Conservation (phyloP, 1,139 yeast genomes). For the Schwanniomyces etchellsii region DNA sequence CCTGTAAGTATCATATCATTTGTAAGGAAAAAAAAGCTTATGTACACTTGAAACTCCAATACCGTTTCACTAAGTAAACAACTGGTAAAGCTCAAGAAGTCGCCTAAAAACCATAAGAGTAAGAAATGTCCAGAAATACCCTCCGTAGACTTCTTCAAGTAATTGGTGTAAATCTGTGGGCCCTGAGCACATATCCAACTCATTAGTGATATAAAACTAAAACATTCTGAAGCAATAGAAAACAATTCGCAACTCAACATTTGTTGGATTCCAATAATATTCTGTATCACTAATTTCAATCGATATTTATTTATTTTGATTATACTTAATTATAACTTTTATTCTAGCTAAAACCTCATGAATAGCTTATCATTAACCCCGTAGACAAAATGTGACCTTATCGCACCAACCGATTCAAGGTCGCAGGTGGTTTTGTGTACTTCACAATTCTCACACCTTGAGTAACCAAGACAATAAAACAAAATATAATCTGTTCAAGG, state of each 20-base stretch:
- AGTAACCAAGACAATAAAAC: too few relatives aligned
- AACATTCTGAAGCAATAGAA: conserved; percentile 21
- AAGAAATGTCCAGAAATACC: conserved; percentile 81
- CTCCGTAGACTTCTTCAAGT: conserved; percentile 71
- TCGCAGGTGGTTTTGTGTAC: too few relatives aligned
- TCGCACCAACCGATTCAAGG: too few relatives aligned
- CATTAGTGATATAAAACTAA: conserved; percentile 27
- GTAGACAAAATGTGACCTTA: too few relatives aligned
- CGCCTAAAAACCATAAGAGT: conserved; percentile 79
- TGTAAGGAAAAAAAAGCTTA: conserved; percentile 68
- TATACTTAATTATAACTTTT: not conserved
- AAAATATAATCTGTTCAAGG: too few relatives aligned
- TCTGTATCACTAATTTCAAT: not conserved
- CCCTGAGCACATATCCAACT: conserved; percentile 84
- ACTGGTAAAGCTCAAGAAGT: conserved; percentile 72
- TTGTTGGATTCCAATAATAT: not conserved
- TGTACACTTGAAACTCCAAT: conserved; percentile 66
- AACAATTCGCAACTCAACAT: conserved; percentile 5
- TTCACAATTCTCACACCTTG: too few relatives aligned
- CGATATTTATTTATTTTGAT: not conserved
- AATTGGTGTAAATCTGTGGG: conserved; percentile 80
- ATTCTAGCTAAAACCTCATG: not conserved
- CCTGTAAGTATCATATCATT: conserved; percentile 13
- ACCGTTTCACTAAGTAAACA: conserved; percentile 71
- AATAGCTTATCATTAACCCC: too few relatives aligned